Conservation (phyloP, 192 early-diverging fungal species). For the Backusella tuberculispora region DNA sequence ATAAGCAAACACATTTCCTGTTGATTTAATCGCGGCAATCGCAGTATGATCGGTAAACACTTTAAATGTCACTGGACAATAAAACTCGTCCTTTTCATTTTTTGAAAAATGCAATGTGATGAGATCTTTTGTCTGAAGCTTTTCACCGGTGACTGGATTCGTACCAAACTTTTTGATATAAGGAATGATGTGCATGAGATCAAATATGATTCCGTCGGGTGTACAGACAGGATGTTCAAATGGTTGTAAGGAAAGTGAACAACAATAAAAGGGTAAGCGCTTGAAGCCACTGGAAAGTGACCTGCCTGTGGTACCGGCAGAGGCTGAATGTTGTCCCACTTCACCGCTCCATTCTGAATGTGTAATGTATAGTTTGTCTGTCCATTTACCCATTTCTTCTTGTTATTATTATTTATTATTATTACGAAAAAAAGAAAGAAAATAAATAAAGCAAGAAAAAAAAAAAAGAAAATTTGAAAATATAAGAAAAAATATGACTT, state of each 20-base stretch:
- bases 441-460: too few species aligned
- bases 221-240: slow-evolving; percentile 88
- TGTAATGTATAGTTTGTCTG: slow-evolving; percentile 91
- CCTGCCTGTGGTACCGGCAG: slow-evolving; percentile 65
- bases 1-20: slow-evolving; percentile 88
- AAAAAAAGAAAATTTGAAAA: too few species aligned
- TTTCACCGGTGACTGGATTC: slow-evolving; percentile 84
- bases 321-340: slow-evolving; percentile 61
- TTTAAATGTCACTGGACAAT: slow-evolving; percentile 91
- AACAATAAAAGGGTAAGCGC: slow-evolving; percentile 82
- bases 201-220: slow-evolving; percentile 86
- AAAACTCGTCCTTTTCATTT: slow-evolving; percentile 78
- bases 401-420: not conserved
- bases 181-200: slow-evolving; percentile 81
- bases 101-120: slow-evolving; percentile 82
- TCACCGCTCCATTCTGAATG: slow-evolving; percentile 65
- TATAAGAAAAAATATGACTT: too few species aligned
- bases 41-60: slow-evolving; percentile 83
- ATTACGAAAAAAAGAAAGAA: too few species aligned
- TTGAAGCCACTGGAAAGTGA: slow-evolving; percentile 64
- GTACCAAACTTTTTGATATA: slow-evolving; percentile 81
- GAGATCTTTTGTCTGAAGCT: slow-evolving; percentile 73
- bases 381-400: slow-evolving; percentile 51
- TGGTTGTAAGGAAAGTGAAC: slow-evolving; percentile 89
- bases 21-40: slow-evolving; percentile 84